These are phyloP conservation scores for Colletotrichum destructivum DNA, from an alignment of 2,329 filamentous ascomycete species.

Conservation along the genomic window DNA sequence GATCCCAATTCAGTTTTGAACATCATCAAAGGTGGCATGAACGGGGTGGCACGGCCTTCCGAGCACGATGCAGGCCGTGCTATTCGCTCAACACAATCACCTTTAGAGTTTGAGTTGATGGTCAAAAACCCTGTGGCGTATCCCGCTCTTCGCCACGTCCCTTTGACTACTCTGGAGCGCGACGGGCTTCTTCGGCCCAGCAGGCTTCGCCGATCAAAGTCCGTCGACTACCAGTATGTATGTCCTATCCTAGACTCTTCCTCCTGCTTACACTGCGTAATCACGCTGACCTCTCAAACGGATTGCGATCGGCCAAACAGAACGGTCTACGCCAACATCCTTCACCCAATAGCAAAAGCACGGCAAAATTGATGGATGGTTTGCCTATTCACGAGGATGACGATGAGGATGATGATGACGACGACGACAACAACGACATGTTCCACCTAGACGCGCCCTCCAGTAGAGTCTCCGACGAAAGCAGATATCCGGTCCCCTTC, in stretches of 20 bases:
- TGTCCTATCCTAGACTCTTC: neutral
- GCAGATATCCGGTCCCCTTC: slow-evolving; percentile 20
- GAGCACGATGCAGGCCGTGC: neutral
- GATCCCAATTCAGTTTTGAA: slow-evolving; percentile 46
- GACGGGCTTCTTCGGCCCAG: slow-evolving; percentile 1
- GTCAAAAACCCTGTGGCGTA: slow-evolving; percentile 46
- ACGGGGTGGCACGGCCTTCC: neutral
- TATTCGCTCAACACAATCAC: slow-evolving; percentile 6
- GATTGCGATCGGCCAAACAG: neutral
- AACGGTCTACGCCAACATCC: neutral
- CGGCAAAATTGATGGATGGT: neutral
- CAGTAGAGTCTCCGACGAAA: neutral
- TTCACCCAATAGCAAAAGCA: neutral
- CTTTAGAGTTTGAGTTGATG: slow-evolving; percentile 47
- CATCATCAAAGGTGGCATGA: slow-evolving; percentile 37
- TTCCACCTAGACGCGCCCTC: neutral
- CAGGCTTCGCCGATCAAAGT: slow-evolving; percentile 15
- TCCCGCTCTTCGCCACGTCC: slow-evolving; percentile 29
- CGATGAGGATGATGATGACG: too few relatives aligned
- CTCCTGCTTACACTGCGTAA: neutral
- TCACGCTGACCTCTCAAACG: neutral
- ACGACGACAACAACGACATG: neutral
- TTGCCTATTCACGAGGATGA: neutral
- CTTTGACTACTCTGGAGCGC: slow-evolving; percentile 12
- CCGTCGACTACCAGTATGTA: slow-evolving; percentile 35